phyloP scores from a whole-genome alignment of 2,329 filamentous ascomycete genomes.

The Teratosphaeria zuluensis region DNA sequence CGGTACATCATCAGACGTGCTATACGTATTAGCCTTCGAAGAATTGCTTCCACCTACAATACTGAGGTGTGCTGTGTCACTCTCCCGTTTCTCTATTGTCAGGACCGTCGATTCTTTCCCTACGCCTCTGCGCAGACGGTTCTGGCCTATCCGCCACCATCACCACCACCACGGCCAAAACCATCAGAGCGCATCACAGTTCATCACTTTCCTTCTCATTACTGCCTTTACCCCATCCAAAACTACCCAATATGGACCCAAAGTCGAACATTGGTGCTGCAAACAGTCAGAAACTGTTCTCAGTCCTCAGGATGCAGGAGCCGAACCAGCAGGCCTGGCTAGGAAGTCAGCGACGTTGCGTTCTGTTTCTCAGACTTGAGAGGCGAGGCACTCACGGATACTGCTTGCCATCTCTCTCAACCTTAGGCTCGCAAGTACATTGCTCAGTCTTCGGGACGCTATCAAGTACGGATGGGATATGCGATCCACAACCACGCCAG shows the following conservation, averaged over 20 bases:
- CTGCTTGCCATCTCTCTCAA: conserved; percentile 50
- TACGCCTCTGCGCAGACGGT: not conserved
- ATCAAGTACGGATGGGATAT: conserved; percentile 55
- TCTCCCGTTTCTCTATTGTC: not conserved
- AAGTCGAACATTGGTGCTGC: not conserved
- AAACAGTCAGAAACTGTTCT: conserved; percentile 3
- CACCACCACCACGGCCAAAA: not conserved
- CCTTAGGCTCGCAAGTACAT: conserved; percentile 56
- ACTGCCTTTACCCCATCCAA: not conserved
- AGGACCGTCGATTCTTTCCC: not conserved
- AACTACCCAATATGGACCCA: not conserved
- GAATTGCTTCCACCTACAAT: not conserved
- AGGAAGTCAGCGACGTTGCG: not conserved
- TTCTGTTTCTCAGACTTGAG: not conserved
- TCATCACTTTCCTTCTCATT: conserved; percentile 13
- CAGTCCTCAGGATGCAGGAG: conserved; percentile 8
- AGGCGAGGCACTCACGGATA: conserved; percentile 40
- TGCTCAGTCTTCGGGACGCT: conserved; percentile 47
- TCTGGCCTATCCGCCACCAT: not conserved
- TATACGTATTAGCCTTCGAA: not conserved
- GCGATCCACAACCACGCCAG: conserved; percentile 26
- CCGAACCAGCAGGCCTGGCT: conserved; percentile 41
- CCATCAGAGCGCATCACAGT: conserved; percentile 4
- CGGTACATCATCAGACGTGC: not conserved
- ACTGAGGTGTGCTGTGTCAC: not conserved